A percentile compares a stretch with the other conserved stretches of the same genome.
Conservation (phyloP, 2,329 filamentous ascomycete species). For the Colletotrichum camelliae region DNA sequence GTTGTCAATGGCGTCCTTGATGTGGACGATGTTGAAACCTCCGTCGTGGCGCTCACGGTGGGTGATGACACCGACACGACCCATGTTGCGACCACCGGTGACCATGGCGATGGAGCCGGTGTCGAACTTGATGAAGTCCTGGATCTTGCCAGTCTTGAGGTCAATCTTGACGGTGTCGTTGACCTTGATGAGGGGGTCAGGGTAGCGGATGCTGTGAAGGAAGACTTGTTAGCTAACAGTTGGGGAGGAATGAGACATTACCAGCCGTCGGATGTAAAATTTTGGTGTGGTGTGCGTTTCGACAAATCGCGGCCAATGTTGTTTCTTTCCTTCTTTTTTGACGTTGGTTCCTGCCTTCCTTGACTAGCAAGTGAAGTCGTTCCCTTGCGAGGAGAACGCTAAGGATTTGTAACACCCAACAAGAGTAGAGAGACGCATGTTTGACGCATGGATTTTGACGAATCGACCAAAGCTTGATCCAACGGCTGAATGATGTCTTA, state of each 20-base stretch:
- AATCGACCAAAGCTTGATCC: conserved; percentile 96
- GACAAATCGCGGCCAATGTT: conserved; percentile 11
- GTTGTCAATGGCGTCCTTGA: conserved; percentile 99
- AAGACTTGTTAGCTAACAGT: conserved; percentile 42
- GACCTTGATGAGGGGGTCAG: conserved; percentile 97
- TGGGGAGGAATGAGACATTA: conserved; percentile 41
- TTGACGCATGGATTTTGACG: conserved; percentile 29
- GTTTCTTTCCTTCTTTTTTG: neutral
- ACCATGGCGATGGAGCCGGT: conserved; percentile 98
- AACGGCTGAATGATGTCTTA: conserved; percentile 99
- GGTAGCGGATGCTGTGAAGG: conserved; percentile 89
- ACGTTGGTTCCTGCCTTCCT: conserved; percentile 12
- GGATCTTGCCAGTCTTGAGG: conserved; percentile 94
- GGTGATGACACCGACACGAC: conserved; percentile 99
- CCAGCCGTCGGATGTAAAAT: conserved; percentile 57
- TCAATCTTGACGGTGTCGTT: conserved; percentile 99
- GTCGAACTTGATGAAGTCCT: conserved; percentile 98
- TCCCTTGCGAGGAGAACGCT: neutral
- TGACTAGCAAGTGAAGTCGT: conserved; percentile 6
- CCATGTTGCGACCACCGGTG: conserved; percentile 99
- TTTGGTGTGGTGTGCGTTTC: conserved; percentile 27
- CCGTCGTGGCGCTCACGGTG: conserved; percentile 99
- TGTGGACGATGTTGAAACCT: conserved; percentile 99
- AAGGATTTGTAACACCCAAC: neutral
- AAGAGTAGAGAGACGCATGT: neutral